Evolutionary conservation across 2,329 filamentous ascomycete genomes (phyloP).

Genomic region (Metarhizium rileyi): DNA sequence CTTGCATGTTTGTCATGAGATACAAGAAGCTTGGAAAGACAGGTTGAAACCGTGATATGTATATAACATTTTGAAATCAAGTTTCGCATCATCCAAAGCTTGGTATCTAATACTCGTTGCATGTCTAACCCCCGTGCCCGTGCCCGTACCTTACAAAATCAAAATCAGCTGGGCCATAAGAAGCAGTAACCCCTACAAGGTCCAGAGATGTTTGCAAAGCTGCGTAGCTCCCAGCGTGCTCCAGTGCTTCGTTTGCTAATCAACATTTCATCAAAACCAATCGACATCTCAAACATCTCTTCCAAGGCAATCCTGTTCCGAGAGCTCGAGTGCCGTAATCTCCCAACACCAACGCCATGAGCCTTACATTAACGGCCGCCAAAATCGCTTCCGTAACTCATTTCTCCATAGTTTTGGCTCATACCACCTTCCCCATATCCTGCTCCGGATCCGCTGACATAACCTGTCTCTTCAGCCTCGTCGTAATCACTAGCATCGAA

Average conservation of each 20-base stretch:
- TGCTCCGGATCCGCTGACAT: slow-evolving; percentile 53
- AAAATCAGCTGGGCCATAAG: background rate
- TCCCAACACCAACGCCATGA: background rate
- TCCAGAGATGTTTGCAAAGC: background rate
- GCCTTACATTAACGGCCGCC: slow-evolving; percentile 28
- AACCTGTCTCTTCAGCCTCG: slow-evolving; percentile 61
- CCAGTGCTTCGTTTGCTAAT: background rate
- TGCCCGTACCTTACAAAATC: background rate
- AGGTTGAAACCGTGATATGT: too few species aligned
- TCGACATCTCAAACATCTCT: background rate
- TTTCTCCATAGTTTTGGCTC: slow-evolving; percentile 42
- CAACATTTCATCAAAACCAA: background rate
- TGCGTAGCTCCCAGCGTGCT: background rate
- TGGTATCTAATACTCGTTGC: slow-evolving; percentile 2
- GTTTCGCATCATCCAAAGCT: background rate
- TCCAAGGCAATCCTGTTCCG: background rate
- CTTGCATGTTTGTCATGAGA: too few species aligned
- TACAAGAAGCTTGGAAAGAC: too few species aligned
- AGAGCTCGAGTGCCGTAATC: background rate
- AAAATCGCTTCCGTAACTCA: slow-evolving; percentile 43
- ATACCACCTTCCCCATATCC: slow-evolving; percentile 49
- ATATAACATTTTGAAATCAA: too few species aligned
- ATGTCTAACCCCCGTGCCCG: background rate
- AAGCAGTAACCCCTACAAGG: background rate
- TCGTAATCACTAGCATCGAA: slow-evolving; percentile 76